A percentile compares a stretch with the other conserved stretches of the same genome.
Conservation (phyloP, 768 basidiomycete genomes). For the Termitomyces titanicus region DNA sequence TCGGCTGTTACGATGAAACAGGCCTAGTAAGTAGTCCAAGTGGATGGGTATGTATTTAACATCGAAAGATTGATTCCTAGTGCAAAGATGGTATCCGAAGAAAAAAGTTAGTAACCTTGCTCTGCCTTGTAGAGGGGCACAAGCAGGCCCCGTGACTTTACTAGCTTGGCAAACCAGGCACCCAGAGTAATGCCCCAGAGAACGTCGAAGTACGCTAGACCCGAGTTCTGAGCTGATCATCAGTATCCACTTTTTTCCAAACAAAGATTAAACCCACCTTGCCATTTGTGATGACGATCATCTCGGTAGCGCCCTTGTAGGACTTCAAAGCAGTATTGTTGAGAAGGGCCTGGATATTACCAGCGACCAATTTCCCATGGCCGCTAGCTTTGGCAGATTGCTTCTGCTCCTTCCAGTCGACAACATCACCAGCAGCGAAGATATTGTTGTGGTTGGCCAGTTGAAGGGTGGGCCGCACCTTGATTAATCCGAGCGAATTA, state of each 20-base stretch:
- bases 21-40: not conserved
- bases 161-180: slow-evolving; percentile 34
- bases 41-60: not conserved
- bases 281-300: slow-evolving; percentile 58
- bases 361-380: slow-evolving; percentile 43
- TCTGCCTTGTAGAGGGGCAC: slow-evolving; percentile 15
- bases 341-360: slow-evolving; percentile 48
- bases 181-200: slow-evolving; percentile 48
- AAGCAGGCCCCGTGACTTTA: slow-evolving; percentile 36
- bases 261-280: slow-evolving; percentile 33
- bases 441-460: slow-evolving; percentile 47
- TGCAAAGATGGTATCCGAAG: not conserved
- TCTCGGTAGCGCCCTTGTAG: slow-evolving; percentile 49
- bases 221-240: slow-evolving; percentile 31
- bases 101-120: slow-evolving; percentile 13
- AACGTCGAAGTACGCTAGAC: slow-evolving; percentile 37
- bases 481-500: slow-evolving; percentile 37
- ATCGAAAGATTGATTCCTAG: not conserved
- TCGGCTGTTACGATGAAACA: not conserved
- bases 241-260: not conserved
- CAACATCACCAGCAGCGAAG: slow-evolving; percentile 65
- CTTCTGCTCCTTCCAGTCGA: slow-evolving; percentile 66
- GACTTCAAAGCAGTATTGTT: slow-evolving; percentile 27
- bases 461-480: slow-evolving; percentile 57
- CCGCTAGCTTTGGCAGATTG: slow-evolving; percentile 40